These are phyloP conservation scores for Tylopilus felleus DNA, from an alignment of 768 basidiomycete species.

Conservation along the genomic window DNA sequence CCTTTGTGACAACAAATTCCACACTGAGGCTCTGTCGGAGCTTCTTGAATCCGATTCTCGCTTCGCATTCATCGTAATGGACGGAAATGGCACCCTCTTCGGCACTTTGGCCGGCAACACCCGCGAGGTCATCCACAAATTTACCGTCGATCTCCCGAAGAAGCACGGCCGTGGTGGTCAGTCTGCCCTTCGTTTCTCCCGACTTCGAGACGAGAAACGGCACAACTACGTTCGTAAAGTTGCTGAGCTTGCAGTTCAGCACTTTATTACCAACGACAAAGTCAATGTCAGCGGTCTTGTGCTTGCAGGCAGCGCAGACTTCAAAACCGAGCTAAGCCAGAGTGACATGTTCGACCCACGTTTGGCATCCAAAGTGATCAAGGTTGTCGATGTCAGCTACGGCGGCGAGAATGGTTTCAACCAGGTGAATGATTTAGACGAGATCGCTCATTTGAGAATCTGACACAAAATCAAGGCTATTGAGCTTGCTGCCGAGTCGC, in stretches of 20 bases:
- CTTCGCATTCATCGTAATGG: slow-evolving; percentile 99
- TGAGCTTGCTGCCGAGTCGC: slow-evolving; percentile 91
- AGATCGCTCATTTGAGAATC: background rate
- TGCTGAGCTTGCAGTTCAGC: slow-evolving; percentile 93
- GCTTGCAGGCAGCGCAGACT: slow-evolving; percentile 94
- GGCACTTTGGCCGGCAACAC: slow-evolving; percentile 96
- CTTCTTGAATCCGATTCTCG: slow-evolving; percentile 95
- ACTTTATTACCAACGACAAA: slow-evolving; percentile 97
- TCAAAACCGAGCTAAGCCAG: slow-evolving; percentile 96
- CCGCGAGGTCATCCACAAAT: slow-evolving; percentile 96
- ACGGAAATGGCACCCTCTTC: slow-evolving; percentile 95
- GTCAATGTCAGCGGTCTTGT: slow-evolving; percentile 97
- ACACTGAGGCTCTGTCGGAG: slow-evolving; percentile 95
- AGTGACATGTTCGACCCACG: slow-evolving; percentile 95
- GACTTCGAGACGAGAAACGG: slow-evolving; percentile 97
- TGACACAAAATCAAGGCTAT: slow-evolving; percentile 62
- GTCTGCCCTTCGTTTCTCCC: slow-evolving; percentile 98
- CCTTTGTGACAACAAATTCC: slow-evolving; percentile 99
- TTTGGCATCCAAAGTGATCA: slow-evolving; percentile 88
- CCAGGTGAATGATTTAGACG: slow-evolving; percentile 54
- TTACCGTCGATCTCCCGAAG: slow-evolving; percentile 98
- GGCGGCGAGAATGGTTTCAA: slow-evolving; percentile 99
- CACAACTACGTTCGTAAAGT: slow-evolving; percentile 99
- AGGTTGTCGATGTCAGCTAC: slow-evolving; percentile 97
- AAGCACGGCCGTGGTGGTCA: slow-evolving; percentile 99